These are phyloP conservation scores for Colletotrichum kahawae DNA, from an alignment of 2,329 filamentous ascomycete genomes.

Conservation along the genomic window DNA sequence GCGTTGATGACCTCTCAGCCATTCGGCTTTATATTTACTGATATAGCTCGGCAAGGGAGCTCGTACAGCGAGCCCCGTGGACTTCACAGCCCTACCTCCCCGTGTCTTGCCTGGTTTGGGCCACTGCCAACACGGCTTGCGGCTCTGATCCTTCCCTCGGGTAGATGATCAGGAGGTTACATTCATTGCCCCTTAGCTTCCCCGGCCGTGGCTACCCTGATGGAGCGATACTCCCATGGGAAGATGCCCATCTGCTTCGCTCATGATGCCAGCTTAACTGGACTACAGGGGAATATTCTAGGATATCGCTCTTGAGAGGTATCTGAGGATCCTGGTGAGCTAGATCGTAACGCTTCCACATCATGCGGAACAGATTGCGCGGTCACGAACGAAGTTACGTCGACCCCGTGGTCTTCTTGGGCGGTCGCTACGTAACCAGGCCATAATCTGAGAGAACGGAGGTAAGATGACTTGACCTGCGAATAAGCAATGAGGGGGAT, in stretches of 20 bases:
- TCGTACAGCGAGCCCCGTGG: neutral
- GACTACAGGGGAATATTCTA: neutral
- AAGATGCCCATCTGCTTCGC: neutral
- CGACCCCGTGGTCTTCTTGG: neutral
- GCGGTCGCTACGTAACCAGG: neutral
- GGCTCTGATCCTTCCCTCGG: neutral
- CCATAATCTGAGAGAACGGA: neutral
- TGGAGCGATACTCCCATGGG: neutral
- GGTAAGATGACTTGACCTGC: neutral
- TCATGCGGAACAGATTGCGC: neutral
- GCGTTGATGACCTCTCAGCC: neutral
- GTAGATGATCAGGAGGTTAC: neutral
- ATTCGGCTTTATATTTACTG: neutral
- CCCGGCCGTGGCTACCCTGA: neutral
- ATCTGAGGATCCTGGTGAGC: neutral
- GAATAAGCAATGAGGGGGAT: neutral
- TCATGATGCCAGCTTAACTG: neutral
- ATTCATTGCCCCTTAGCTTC: neutral
- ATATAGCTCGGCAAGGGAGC: neutral
- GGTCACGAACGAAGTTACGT: neutral
- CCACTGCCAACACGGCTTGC: neutral
- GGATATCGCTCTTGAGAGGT: rapidly evolving
- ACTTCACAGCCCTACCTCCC: neutral
- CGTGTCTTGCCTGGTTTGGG: neutral
- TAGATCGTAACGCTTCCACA: neutral